Base-by-base conservation (phyloP, 192 early-diverging fungal species). In the Coemansia sp. region DNA sequence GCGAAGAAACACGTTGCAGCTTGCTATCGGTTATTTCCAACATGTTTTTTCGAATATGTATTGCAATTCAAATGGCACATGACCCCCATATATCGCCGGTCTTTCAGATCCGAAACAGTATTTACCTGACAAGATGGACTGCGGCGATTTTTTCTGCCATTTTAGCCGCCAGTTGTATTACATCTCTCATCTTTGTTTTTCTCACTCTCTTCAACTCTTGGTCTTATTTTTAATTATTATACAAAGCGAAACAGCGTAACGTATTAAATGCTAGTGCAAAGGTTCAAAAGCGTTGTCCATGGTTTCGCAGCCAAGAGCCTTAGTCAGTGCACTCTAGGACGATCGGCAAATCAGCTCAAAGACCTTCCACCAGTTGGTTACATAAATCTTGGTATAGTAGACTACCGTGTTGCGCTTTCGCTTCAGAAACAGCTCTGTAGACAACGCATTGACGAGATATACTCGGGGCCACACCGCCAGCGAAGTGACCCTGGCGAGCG, bases 401-500 rank as follows among this genome's bases (percentile, higher is more conserved):
- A 82, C 4, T 93, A 93, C 66, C 42, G 33, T 2, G 56, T 58
- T 46, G 89, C 80, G 21, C 73, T 93, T 9, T 41, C 47, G 17
- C 62, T 93, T 37, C 91, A 91, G 56, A 53, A 80, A 7, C 57
- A 74, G 44, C 68, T 93, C 2, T 83, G 87, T 11, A 61, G 70
- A 9, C 53, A 38, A 43, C 84, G 85, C 1, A 80, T 83, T 33
- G 73, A 81, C 51, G 72, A 67, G 53, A 69, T 66, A 17, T 62
- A 68, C 19, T 50, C 37, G 3, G 42, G 47, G 2, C 46, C 64
- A 11, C 55, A 58, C 23, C 34, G 9, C 23, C 15, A 9, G 11
- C 46, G 50, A 21, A 18, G 24, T 2, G 21, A 33, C 14, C 44
- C 38, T 0, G 7, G 12, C 8, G 12, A 12, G 4, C 62, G 62